Percentiles rank a stretch among this genome's conserved stretches.
Conservation (phyloP, 1,139 yeast species). For the Groenewaldozyma sp. region DNA sequence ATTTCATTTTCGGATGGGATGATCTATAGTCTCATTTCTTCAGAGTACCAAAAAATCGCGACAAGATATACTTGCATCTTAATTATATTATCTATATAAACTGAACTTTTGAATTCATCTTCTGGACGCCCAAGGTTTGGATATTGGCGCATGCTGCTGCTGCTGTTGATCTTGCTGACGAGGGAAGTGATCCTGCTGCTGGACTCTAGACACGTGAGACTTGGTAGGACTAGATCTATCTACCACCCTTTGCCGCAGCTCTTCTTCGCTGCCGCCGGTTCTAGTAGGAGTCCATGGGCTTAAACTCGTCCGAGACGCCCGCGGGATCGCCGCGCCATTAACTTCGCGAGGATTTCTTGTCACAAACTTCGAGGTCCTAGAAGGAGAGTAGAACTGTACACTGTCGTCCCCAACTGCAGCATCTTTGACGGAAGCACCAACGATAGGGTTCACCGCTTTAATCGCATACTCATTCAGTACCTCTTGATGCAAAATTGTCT, state of each 20-base stretch:
- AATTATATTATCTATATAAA: too few relatives aligned
- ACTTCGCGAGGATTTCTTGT: constrained; percentile 38
- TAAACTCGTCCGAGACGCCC: not conserved
- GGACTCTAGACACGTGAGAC: not conserved
- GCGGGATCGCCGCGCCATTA: constrained; percentile 14
- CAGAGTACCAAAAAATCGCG: too few relatives aligned
- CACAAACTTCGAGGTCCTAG: constrained; percentile 33
- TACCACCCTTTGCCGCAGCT: constrained; percentile 3
- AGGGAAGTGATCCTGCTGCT: not conserved
- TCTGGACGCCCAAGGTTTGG: too few relatives aligned
- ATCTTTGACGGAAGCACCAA: constrained; percentile 47
- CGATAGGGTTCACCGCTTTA: constrained; percentile 56
- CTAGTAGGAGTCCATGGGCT: constrained; percentile 10
- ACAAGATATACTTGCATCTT: too few relatives aligned
- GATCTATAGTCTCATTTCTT: constrained; percentile 38
- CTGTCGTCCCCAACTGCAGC: constrained; percentile 54
- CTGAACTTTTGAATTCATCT: too few relatives aligned
- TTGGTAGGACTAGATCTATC: not conserved
- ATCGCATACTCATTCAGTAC: constrained; percentile 54
- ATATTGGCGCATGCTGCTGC: too few relatives aligned
- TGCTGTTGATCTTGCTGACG: not conserved
- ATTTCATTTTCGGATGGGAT: constrained; percentile 47
- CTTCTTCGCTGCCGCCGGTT: not conserved
- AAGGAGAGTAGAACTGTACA: constrained; percentile 32
- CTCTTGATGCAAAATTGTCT: constrained; percentile 51